Conservation (phyloP, 2,329 filamentous ascomycete species). For the Aaosphaeria pasadenensis region DNA sequence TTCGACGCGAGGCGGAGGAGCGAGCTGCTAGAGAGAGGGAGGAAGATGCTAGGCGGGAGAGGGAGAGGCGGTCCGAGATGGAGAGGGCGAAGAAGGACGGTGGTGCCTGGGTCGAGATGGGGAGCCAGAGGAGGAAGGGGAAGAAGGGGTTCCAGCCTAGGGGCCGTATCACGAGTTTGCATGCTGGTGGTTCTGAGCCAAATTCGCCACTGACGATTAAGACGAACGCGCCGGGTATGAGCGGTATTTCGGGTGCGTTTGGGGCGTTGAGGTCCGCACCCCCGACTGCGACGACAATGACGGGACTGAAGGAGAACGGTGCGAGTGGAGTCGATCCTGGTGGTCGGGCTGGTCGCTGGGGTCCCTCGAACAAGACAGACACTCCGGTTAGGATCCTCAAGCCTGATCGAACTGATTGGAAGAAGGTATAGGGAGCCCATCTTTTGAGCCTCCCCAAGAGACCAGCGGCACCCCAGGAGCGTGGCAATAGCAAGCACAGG, state of each 20-base stretch:
- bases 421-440: background rate
- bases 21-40: constrained; percentile 3
- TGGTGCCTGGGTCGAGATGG: background rate
- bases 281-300: background rate
- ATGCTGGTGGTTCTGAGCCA: background rate
- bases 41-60: constrained; percentile 1
- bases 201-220: background rate
- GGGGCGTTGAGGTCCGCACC: background rate
- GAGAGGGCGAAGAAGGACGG: background rate
- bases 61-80: constrained; percentile 1
- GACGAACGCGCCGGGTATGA: background rate
- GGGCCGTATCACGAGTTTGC: background rate
- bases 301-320: background rate
- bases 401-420: background rate
- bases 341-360: constrained; percentile 1
- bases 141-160: background rate
- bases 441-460: background rate
- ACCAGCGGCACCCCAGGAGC: no score
- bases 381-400: background rate
- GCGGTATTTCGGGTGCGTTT: background rate
- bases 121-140: background rate
- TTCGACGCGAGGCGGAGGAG: constrained; percentile 2
- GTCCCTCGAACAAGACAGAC: background rate
- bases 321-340: background rate
- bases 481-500: no score